phyloP scores from a whole-genome alignment of 1,284 basidiomycete genomes.

The Apiotrichum veenhuisii region DNA sequence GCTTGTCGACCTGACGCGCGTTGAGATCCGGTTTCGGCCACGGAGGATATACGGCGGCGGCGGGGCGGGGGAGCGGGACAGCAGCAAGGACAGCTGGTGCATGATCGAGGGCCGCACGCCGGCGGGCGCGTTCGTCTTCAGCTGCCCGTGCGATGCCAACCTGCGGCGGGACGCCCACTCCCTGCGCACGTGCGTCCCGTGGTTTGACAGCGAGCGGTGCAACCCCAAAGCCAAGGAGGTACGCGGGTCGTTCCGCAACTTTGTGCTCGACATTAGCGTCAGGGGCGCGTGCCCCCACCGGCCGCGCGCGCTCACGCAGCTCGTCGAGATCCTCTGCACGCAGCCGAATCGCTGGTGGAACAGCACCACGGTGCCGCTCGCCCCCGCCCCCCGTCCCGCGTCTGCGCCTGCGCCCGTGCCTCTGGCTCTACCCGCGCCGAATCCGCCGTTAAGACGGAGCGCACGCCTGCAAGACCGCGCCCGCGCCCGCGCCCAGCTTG shows the following conservation, averaged over 20 bases:
- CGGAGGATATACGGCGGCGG: no score
- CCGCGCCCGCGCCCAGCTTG: no score
- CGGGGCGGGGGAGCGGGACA: no score
- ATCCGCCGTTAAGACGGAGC: no score
- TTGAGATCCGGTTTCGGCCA: neutral
- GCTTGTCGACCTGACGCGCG: neutral
- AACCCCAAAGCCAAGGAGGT: no score
- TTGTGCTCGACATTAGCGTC: neutral
- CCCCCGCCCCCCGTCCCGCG: no score
- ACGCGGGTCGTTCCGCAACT: neutral
- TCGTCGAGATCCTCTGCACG: neutral
- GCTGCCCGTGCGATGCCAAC: neutral
- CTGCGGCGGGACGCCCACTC: neutral
- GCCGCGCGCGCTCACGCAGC: neutral
- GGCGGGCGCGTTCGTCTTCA: neutral
- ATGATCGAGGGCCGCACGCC: neutral
- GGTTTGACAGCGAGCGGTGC: no score
- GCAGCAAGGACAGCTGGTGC: neutral
- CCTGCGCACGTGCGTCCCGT: neutral
- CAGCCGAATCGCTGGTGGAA: neutral
- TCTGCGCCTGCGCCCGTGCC: no score
- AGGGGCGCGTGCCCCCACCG: neutral
- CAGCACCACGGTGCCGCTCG: neutral
- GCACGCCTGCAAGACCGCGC: no score
- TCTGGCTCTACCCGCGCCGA: no score